Evolutionary conservation across 2,329 filamentous ascomycete genomes (phyloP).

Genomic region (Xylariaceae sp.): DNA sequence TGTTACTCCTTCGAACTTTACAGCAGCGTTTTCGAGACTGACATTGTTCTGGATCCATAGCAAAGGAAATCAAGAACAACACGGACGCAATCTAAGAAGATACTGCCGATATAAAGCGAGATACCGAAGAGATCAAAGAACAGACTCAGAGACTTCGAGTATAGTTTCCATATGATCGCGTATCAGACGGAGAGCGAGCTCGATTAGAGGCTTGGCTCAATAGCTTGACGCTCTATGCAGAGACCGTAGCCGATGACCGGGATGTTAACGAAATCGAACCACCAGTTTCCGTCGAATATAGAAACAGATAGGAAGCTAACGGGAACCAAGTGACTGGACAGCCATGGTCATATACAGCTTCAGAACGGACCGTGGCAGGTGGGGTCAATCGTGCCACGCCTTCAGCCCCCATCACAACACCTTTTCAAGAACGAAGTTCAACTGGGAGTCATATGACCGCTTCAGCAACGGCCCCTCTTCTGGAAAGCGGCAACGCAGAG

Average conservation of each 20-base stretch:
- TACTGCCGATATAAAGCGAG: background rate
- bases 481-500: too few relatives aligned
- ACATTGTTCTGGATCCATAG: background rate
- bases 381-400: too few relatives aligned
- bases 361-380: too few relatives aligned
- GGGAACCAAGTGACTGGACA: too few relatives aligned
- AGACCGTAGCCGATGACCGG: background rate
- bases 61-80: background rate
- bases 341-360: too few relatives aligned
- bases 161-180: background rate
- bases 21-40: background rate
- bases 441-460: too few relatives aligned
- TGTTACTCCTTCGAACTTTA: too few relatives aligned
- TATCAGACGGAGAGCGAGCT: background rate
- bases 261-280: background rate
- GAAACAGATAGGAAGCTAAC: too few relatives aligned
- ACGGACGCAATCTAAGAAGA: background rate
- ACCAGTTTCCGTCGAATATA: too few relatives aligned
- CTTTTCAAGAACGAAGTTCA: too few relatives aligned
- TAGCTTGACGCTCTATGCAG: background rate
- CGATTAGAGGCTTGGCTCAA: background rate
- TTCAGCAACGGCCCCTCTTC: too few relatives aligned
- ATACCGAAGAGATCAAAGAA: background rate
- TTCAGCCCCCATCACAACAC: too few relatives aligned
- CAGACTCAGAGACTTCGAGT: background rate